Base-by-base conservation (phyloP, 495 filamentous ascomycete genomes). In the Penicillium paradoxum region DNA sequence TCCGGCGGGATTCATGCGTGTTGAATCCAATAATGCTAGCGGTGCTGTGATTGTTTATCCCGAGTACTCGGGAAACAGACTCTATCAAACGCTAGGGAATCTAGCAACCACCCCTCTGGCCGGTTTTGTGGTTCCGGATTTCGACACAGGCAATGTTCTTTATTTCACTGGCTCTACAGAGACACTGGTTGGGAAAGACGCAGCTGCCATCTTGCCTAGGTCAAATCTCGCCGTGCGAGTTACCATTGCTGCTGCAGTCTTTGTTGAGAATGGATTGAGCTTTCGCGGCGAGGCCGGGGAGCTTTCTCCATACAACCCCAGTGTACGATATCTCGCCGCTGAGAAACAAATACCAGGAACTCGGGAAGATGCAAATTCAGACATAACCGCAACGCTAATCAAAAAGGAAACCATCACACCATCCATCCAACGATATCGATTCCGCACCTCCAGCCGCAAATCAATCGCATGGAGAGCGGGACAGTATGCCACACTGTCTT, bases 1-100 rank as follows among this genome's bases (percentile, higher is more conserved):
- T 0, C 76, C 86, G 5, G 73, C 77, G 19, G 90, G 89, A 2
- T 91, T 92, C 66, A 71, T 90, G 7, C 77, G 88, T 21, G 71
- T 91, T 21, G 27, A 63, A 10, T 71, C 66, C 1, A 87, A 87
- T 62, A 62, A 68, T 17, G 52, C 68, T 2, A 59, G 53, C 4
- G 79, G 74, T 0, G 64, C 72, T 4, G 76, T 79, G 3, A 60
- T 92, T 24, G 75, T 83, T 14, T 93, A 86, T 67, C 88, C 89
- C 0, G 89, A 93, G 65, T 90, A 87, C 65, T 87, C 84, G 24
- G 89, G 88, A 3, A 91, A 95, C 64, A 73, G 86, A 36, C 72
- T 92, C 1, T 93, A 93, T 54, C 89, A 95, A 66, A 86, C 85
- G 1, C 73, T 92, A 7, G 89, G 88, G 1, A 91, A 92, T 58